Evolutionary conservation across 208 protist species (phyloP).

Genomic region (Trypanosoma rangeli): DNA sequence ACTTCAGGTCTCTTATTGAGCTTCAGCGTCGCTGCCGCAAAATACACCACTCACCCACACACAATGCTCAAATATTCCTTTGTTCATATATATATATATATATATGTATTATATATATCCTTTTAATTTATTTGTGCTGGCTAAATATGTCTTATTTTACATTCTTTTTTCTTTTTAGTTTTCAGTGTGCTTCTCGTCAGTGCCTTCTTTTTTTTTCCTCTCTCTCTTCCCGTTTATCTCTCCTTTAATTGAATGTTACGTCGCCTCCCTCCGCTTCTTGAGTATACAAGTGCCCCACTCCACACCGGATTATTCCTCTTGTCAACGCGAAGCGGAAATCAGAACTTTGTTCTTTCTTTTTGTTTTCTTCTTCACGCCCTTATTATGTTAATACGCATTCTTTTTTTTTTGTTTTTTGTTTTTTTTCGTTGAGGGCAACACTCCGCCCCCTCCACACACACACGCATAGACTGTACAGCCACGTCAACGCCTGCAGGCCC

Average conservation of each 20-base stretch:
- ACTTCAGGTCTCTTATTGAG: too few species aligned
- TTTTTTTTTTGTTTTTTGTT: conserved; percentile 6
- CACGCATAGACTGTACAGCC: not conserved
- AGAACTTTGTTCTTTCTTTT: not conserved
- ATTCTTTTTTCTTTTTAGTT: not conserved
- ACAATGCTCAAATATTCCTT: too few species aligned
- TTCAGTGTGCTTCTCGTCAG: not conserved
- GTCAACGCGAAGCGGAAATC: too few species aligned
- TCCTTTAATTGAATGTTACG: conserved; percentile 8
- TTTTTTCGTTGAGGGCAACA: not conserved
- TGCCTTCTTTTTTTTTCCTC: conserved; percentile 5
- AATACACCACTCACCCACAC: too few species aligned
- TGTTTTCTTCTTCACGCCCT: not conserved
- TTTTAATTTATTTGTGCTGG: too few species aligned
- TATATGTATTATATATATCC: too few species aligned
- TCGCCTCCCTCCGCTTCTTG: too few species aligned
- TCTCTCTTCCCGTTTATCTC: not conserved
- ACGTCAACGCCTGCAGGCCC: not conserved
- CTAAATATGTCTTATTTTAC: too few species aligned
- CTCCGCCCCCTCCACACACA: not conserved
- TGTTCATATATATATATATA: too few species aligned
- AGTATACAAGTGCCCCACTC: not conserved
- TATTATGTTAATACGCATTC: too few species aligned
- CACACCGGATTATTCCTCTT: conserved; percentile 5
- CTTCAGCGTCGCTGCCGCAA: too few species aligned